A percentile compares a stretch with the other conserved stretches of the same genome.
These are phyloP conservation scores for Penicillium egyptiacum DNA, from an alignment of 495 filamentous ascomycete species.

Conservation along the genomic window DNA sequence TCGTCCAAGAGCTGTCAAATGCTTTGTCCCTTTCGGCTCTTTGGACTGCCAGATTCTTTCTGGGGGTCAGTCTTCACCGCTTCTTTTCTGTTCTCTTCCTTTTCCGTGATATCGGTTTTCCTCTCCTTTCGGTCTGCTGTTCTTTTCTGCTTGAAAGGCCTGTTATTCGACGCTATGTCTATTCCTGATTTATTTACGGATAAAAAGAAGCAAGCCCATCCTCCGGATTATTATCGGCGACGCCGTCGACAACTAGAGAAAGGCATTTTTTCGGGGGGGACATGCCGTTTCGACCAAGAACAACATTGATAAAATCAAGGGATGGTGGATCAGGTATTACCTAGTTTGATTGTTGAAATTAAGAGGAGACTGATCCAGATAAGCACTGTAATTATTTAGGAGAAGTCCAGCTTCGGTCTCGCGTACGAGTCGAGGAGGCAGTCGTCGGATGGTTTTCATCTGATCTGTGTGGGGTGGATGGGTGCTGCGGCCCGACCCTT, in stretches of 20 bases:
- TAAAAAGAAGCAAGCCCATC: no score
- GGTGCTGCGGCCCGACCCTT: no score
- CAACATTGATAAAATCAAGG: conserved; percentile 10
- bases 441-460: no score
- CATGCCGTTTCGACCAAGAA: conserved; percentile 17
- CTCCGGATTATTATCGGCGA: conserved; percentile 14
- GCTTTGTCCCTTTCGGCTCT: not conserved
- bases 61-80: not conserved
- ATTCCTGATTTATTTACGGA: no score
- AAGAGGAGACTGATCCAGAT: not conserved
- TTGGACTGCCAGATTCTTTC: not conserved
- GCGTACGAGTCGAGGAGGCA: no score
- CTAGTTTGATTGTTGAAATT: not conserved
- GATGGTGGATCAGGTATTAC: conserved; percentile 8
- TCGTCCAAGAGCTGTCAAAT: not conserved
- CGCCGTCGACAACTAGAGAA: conserved; percentile 16
- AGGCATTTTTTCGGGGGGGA: conserved; percentile 12
- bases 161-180: no score
- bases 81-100: conserved; percentile 4
- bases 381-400: not conserved
- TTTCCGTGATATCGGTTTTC: not conserved
- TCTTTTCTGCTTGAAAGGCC: no score
- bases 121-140: not conserved
- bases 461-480: no score
- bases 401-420: not conserved